Conservation (phyloP, 1,139 yeast species). For the Blastobotrys persicus region DNA sequence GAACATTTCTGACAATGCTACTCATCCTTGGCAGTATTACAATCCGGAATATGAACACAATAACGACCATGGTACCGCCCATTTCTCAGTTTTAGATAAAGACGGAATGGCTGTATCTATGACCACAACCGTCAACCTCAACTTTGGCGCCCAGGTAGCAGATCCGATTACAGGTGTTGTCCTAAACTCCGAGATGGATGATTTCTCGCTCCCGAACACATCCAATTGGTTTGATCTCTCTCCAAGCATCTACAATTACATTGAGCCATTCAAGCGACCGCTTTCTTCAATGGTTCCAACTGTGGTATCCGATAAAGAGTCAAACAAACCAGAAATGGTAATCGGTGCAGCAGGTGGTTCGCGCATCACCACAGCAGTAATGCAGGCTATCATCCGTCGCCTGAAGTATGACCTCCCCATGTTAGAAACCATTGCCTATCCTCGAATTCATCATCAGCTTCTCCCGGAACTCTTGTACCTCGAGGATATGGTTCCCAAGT, state of each 20-base stretch:
- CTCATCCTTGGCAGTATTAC: slow-evolving; percentile 69
- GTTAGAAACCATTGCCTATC: slow-evolving; percentile 69
- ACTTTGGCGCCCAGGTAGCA: slow-evolving; percentile 78
- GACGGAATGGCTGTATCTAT: slow-evolving; percentile 71
- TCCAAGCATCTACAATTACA: slow-evolving; percentile 77
- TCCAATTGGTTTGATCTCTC: slow-evolving; percentile 75
- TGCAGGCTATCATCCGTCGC: slow-evolving; percentile 72
- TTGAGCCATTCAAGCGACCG: slow-evolving; percentile 76
- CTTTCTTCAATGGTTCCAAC: slow-evolving; percentile 81
- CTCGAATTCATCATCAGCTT: slow-evolving; percentile 86
- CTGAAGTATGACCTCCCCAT: slow-evolving; percentile 57
- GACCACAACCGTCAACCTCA: slow-evolving; percentile 86
- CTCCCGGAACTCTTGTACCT: slow-evolving; percentile 66
- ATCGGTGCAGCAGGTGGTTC: slow-evolving; percentile 97
- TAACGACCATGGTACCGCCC: slow-evolving; percentile 87
- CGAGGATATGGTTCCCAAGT: slow-evolving; percentile 50
- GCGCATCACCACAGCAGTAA: slow-evolving; percentile 76
- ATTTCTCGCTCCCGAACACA: slow-evolving; percentile 70
- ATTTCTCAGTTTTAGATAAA: slow-evolving; percentile 71
- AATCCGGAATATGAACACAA: slow-evolving; percentile 71
- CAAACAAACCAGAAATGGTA: slow-evolving; percentile 56
- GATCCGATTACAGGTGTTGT: slow-evolving; percentile 81
- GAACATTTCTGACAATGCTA: slow-evolving; percentile 52
- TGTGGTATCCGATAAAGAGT: slow-evolving; percentile 52
- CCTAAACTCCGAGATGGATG: slow-evolving; percentile 92